Percentiles rank a stretch among this genome's conserved stretches.
phyloP scores from a whole-genome alignment of 2,329 filamentous ascomycete species.

The Fusarium tjaetaba region DNA sequence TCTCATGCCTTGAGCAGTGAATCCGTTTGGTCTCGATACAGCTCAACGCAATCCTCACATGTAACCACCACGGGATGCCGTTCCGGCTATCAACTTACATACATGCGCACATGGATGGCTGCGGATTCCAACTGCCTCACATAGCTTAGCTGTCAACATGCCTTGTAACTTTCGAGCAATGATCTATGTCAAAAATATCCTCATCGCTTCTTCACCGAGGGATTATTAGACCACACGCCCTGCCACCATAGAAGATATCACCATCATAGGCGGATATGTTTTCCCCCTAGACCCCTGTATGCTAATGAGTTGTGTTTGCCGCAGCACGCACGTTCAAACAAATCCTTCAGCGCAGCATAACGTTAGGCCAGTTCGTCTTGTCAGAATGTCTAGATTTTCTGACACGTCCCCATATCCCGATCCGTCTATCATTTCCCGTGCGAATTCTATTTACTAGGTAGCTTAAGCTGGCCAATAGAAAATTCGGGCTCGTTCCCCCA shows the following conservation, averaged over 20 bases:
- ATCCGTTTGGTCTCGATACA: background rate
- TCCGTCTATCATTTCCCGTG: slow-evolving; percentile 20
- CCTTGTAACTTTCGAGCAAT: background rate
- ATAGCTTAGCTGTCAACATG: background rate
- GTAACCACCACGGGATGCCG: background rate
- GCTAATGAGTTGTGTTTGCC: background rate
- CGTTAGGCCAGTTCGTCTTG: background rate
- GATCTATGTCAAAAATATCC: slow-evolving; percentile 8
- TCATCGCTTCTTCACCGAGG: slow-evolving; percentile 4
- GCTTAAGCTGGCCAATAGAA: background rate
- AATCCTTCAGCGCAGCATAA: background rate
- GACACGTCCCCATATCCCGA: slow-evolving; percentile 4
- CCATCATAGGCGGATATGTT: background rate
- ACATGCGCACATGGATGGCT: background rate
- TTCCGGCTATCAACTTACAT: background rate
- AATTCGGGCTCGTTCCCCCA: slow-evolving; percentile 18
- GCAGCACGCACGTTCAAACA: background rate
- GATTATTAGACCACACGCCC: slow-evolving; percentile 9
- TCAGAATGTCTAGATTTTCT: background rate
- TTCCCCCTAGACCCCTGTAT: background rate
- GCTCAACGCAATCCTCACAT: background rate
- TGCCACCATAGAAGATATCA: background rate
- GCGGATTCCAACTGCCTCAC: background rate
- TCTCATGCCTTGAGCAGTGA: slow-evolving; percentile 10
- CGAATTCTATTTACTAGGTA: background rate